A percentile compares a stretch with the other conserved stretches of the same genome.
phyloP scores from a whole-genome alignment of 2,329 filamentous ascomycete species.

The Clarireedia sp. region DNA sequence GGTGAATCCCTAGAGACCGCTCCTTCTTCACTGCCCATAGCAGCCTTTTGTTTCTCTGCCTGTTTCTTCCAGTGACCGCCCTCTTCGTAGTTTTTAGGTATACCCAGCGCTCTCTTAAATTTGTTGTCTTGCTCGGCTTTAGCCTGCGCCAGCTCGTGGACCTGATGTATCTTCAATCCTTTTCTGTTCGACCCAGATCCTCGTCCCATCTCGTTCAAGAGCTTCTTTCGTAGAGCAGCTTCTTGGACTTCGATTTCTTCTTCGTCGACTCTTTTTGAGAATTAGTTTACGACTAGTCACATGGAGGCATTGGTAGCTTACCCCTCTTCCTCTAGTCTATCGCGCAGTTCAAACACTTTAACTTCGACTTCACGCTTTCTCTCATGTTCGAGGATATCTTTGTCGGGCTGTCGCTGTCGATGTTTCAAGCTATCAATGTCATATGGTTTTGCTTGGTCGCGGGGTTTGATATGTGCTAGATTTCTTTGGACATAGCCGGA shows the following conservation, averaged over 20 bases:
- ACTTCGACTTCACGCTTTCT: slow-evolving; percentile 86
- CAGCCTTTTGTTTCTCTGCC: slow-evolving; percentile 36
- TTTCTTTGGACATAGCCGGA: slow-evolving; percentile 98
- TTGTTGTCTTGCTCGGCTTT: slow-evolving; percentile 95
- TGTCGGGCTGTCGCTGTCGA: slow-evolving; percentile 75
- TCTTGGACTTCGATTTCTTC: slow-evolving; percentile 82
- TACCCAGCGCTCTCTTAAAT: slow-evolving; percentile 76
- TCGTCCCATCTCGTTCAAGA: slow-evolving; percentile 40
- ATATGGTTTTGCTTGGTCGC: slow-evolving; percentile 63
- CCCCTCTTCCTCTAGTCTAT: slow-evolving; percentile 87
- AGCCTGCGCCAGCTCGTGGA: slow-evolving; percentile 90
- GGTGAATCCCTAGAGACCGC: not conserved
- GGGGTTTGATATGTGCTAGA: slow-evolving; percentile 76
- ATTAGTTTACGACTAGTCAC: slow-evolving; percentile 1
- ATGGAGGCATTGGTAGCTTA: slow-evolving; percentile 32
- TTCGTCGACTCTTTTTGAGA: slow-evolving; percentile 57
- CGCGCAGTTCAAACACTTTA: slow-evolving; percentile 82
- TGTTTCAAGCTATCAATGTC: slow-evolving; percentile 64
- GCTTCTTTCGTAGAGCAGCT: slow-evolving; percentile 54
- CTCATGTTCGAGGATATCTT: slow-evolving; percentile 90
- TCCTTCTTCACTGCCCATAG: slow-evolving; percentile 5
- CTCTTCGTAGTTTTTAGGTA: slow-evolving; percentile 78
- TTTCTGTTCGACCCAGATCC: slow-evolving; percentile 35
- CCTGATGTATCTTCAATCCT: slow-evolving; percentile 81
- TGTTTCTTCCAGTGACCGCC: slow-evolving; percentile 79